These are phyloP conservation scores for Echium plantagineum DNA, from an alignment of 257 asterid genomes.

Conservation along the genomic window DNA sequence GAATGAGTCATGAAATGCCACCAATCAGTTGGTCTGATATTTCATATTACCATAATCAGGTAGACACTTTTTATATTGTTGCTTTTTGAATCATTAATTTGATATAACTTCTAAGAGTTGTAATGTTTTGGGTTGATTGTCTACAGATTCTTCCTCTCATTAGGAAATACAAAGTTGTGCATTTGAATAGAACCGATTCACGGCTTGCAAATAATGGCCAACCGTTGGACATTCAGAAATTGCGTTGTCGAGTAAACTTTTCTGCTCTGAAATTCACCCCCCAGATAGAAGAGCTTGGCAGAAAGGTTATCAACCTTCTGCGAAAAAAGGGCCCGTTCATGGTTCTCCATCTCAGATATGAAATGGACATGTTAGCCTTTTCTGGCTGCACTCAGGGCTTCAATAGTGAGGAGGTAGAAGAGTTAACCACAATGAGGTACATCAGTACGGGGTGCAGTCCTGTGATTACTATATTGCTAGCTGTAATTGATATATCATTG, in stretches of 20 bases:
- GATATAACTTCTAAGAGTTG: conserved; percentile 1
- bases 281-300: conserved; percentile 88
- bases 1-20: conserved; percentile 64
- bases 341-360: conserved; percentile 94
- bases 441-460: background rate
- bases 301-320: conserved; percentile 65
- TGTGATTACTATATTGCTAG: background rate
- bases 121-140: conserved; percentile 9
- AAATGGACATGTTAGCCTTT: conserved; percentile 98
- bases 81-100: conserved; percentile 1
- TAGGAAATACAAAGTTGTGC: conserved; percentile 84
- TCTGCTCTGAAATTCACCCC: conserved; percentile 72
- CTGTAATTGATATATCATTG: background rate
- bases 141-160: conserved; percentile 83
- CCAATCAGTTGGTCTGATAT: conserved; percentile 96
- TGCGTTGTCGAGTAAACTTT: conserved; percentile 89
- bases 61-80: conserved; percentile 13
- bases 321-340: conserved; percentile 80
- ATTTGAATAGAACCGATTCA: conserved; percentile 80
- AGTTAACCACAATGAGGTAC: conserved; percentile 90
- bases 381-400: conserved; percentile 97
- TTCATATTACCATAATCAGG: conserved; percentile 83
- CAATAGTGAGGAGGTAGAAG: conserved; percentile 68
- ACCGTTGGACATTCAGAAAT: conserved; percentile 80
- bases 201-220: conserved; percentile 88